Conservation (phyloP, 2,329 filamentous ascomycete genomes). For the Aspergillus costaricaensis region DNA sequence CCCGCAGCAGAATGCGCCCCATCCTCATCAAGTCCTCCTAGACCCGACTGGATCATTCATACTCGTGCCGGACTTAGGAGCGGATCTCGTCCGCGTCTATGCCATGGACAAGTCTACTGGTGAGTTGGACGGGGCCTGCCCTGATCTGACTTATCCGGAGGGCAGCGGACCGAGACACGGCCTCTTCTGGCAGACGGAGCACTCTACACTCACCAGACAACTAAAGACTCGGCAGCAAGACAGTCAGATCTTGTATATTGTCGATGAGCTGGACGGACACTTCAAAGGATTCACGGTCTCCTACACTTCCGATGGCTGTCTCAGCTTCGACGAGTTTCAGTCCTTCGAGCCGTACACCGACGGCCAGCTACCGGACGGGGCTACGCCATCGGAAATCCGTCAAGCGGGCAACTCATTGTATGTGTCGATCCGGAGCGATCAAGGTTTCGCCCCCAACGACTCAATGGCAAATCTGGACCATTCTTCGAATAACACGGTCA, state of each 20-base stretch:
- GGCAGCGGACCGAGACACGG: slow-evolving; percentile 68
- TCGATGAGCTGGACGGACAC: slow-evolving; percentile 61
- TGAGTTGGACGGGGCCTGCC: slow-evolving; percentile 46
- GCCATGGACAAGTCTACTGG: slow-evolving; percentile 49
- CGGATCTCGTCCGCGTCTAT: slow-evolving; percentile 64
- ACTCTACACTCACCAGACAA: background rate
- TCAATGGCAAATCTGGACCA: slow-evolving; percentile 32
- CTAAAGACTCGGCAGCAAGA: slow-evolving; percentile 11
- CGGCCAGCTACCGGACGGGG: slow-evolving; percentile 27
- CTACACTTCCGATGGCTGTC: slow-evolving; percentile 33
- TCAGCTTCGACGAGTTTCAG: slow-evolving; percentile 26
- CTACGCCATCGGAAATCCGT: slow-evolving; percentile 31
- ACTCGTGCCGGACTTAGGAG: slow-evolving; percentile 66
- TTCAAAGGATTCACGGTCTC: slow-evolving; percentile 50
- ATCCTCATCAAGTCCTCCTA: slow-evolving; percentile 65
- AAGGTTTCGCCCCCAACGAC: slow-evolving; percentile 30
- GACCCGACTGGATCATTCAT: slow-evolving; percentile 67
- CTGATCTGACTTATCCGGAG: slow-evolving; percentile 44
- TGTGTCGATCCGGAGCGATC: slow-evolving; percentile 36
- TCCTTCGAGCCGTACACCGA: slow-evolving; percentile 31
- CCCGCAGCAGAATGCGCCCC: slow-evolving; percentile 56
- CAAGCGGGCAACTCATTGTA: slow-evolving; percentile 28
- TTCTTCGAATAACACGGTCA: slow-evolving; percentile 63
- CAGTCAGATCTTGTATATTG: slow-evolving; percentile 42
- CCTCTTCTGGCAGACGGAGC: slow-evolving; percentile 52